Evolutionary conservation across 305 asterid species (phyloP).

Genomic region (Fraxinus latifolia): DNA sequence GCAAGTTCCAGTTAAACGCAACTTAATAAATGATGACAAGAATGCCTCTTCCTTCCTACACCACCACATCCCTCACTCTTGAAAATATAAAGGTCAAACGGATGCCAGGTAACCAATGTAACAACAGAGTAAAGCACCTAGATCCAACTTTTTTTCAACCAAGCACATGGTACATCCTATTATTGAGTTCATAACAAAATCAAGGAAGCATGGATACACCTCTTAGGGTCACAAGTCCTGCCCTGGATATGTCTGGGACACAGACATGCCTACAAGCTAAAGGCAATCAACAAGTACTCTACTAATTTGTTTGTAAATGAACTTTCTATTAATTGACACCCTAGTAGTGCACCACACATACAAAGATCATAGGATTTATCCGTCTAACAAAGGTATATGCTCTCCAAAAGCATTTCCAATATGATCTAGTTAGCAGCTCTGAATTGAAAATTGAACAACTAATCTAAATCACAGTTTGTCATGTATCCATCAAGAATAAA

Average conservation of each 20-base stretch:
- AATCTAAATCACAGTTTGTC: not conserved
- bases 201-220: not conserved
- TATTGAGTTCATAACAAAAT: not conserved
- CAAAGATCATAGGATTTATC: not conserved
- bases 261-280: not conserved
- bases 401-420: not conserved
- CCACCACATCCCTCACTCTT: not conserved
- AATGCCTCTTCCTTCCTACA: not conserved
- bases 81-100: not conserved
- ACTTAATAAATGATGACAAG: not conserved
- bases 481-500: not conserved
- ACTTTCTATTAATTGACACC: not conserved
- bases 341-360: not conserved
- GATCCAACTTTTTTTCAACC: not conserved
- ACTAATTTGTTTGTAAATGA: not conserved
- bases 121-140: not conserved
- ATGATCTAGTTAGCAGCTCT: not conserved
- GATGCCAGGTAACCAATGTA: not conserved
- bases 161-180: not conserved
- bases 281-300: not conserved
- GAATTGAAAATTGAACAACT: not conserved
- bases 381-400: not conserved
- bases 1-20: not conserved
- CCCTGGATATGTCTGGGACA: not conserved
- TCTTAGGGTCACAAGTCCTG: not conserved